These are phyloP conservation scores for Psilocybe azurescens DNA, from an alignment of 768 basidiomycete genomes.

Conservation along the genomic window DNA sequence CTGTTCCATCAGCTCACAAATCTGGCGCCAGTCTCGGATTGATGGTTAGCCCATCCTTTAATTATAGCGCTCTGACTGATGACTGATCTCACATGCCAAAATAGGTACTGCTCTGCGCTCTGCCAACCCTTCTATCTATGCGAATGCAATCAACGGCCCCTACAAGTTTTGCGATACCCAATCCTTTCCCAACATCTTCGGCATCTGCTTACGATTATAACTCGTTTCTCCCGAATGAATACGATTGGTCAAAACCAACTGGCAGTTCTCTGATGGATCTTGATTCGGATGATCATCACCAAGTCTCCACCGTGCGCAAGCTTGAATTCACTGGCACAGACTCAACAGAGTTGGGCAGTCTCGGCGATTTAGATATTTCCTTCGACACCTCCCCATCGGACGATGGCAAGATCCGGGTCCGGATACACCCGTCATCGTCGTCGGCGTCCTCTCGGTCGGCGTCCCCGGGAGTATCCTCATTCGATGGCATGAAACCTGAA, in stretches of 20 bases:
- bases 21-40: slow-evolving; percentile 71
- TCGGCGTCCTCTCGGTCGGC: slow-evolving; percentile 43
- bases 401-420: slow-evolving; percentile 75
- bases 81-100: slow-evolving; percentile 24
- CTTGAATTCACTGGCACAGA: slow-evolving; percentile 66
- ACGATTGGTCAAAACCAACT: slow-evolving; percentile 53
- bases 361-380: slow-evolving; percentile 71
- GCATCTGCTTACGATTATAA: slow-evolving; percentile 53
- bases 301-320: slow-evolving; percentile 44
- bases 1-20: slow-evolving; percentile 53
- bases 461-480: slow-evolving; percentile 27
- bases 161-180: slow-evolving; percentile 60
- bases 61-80: slow-evolving; percentile 15
- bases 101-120: slow-evolving; percentile 79
- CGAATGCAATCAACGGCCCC: slow-evolving; percentile 60
- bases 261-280: slow-evolving; percentile 51
- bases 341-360: slow-evolving; percentile 47
- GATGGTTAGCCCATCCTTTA: slow-evolving; percentile 56
- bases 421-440: slow-evolving; percentile 64
- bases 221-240: slow-evolving; percentile 54
- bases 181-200: slow-evolving; percentile 46
- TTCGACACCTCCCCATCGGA: slow-evolving; percentile 70
- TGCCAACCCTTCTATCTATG: slow-evolving; percentile 76
- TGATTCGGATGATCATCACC: slow-evolving; percentile 41
- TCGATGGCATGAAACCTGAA: slow-evolving; percentile 27